Evolutionary conservation across 257 asterid species (phyloP), one percentile per base, ranked within the genome.

Genomic region (Cordia subcordata): DNA sequence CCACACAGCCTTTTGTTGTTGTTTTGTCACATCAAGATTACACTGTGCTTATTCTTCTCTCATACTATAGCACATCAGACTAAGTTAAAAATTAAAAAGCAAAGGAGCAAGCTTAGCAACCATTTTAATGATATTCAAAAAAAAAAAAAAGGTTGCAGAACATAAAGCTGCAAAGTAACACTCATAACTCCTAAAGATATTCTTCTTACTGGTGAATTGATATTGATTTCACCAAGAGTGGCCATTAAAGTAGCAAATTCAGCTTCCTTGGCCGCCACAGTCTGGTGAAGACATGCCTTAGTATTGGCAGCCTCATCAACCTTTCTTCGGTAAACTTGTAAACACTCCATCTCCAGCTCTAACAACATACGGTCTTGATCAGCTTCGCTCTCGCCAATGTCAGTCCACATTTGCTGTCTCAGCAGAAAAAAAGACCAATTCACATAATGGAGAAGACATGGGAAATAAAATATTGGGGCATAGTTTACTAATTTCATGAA

Each of bases 321-420:
- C 70, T 83, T 92, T 72, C 88, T 81, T 73, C 87, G 68, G 61
- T 92, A 88, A 65, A 92, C 85, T 71, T 86, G 79, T 68, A 81
- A 76, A 76, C 99, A 92, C 58, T 92, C 99, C 54, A 72, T 83
- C 71, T 92, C 99, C 58, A 92, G 81, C 73, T 92, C 99, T 81
- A 69, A 37, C 61, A 88, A 66, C 96, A 86, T 88, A 32, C 83
- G 83, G 19, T 83, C 87, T 74, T 76, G 88, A 47, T 88, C 95
- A 59, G 84, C 82, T 62, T 88, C 91, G 15, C 72, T 78, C 78
- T 92, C 99, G 20, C 99, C 99, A 37, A 92, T 88, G 58, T 88
- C 99, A 8, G 68, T 71, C 99, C 99, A 92, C 66, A 92, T 69
- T 86, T 88, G 85, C 99, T 92, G 82, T 22, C 64, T 67, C 72